Evolutionary conservation across 148 eudicot genomes (phyloP), one percentile per base, ranked within the genome.

Genomic region (Rheum nobile): DNA sequence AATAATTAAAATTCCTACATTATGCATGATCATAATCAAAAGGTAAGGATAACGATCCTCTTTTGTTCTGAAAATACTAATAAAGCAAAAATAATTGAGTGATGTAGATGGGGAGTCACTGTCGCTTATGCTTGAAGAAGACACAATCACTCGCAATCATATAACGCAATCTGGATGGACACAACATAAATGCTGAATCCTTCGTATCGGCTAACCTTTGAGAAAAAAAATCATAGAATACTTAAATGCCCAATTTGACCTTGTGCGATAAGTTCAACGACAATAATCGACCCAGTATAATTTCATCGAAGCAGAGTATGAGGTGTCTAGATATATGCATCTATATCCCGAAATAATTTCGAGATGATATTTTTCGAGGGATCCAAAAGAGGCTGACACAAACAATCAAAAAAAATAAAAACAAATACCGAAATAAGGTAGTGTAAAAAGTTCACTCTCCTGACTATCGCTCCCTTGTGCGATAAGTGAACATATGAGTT

Each of bases 41-140:
- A 65, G 70, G 70, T 22, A 65, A 61, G 13, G 70, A 65, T 65
- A 65, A 32, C 7, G 70, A 65, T 65, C 41, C 9, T 34, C 70
- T 65, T 65, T 65, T 65, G 8, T 65, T 32, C 7, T 65, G 39
- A 65, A 65, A 32, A 16, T 11, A 14, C 21, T 14, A 31, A 65
- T 65, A 38, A n/a, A 65, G 21, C 41, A 31, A 32, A 65, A 65
- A 65, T 65, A 65, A 65, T 65, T 1, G 39, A 65, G 21, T 32
- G 70, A 65, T 32, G 22, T 17, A 7, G 70, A 65, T 65, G 11
- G 41, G 41, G 37, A 32, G 39, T 65, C 70, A 65, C 70, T 34
- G n/a, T 65, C 39, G 70, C 70, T 65, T 65, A 65, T 32, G 41
- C 70, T 65, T 65, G 39, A 32, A 65, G 70, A 65, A 65, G 39